Evolutionary conservation across 176 grass and related monocot genomes (phyloP), one percentile per base, ranked within the genome.

Genomic region (Eragrostis nindensis): DNA sequence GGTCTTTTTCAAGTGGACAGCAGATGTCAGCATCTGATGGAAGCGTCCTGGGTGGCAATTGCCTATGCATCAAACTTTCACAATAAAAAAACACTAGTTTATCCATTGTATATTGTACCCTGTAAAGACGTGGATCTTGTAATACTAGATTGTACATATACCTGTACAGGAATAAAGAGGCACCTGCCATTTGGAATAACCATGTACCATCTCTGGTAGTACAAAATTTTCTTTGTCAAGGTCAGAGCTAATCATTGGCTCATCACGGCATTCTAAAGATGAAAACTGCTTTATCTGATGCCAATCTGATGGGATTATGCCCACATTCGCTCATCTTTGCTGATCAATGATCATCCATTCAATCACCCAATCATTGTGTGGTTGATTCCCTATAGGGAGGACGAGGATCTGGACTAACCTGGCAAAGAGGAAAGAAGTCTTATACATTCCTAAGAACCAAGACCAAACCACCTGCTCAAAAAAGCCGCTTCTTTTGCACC

Each of bases 361-460:
- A 81, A 75, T 89, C 70, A 85, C 57, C 84, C 87, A 85, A 85
- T 89, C 76, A 89, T 89, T 89, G 61, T 72, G 77, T 48, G 82
- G 45, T 70, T 76, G 77, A 80, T 80, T 80, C 77, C 82, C 49
- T 46, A 6, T 59, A 61, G 76, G 71, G 48, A 76, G 56, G 70
- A 49, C 65, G 77, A 71, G 77, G 68, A 80, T 88, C 68, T 84
- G 29, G 76, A 45, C 70, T 89, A 70, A 85, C 83, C 78, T 86
- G 87, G 39, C 82, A 89, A 76, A 55, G 70, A 54, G 36, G 65
- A 84, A 73, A 57, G 57, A 61, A 61, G 57, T 24, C 57, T 75
- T 22, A 83, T 66, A 56, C 74, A 83, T 78, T 69, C 69, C 40
- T 83, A 68, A 38, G 68, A 27, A 74, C 65, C 57, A 66, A 59